A percentile compares a stretch with the other conserved stretches of the same genome.
Conservation (phyloP, 2,329 filamentous ascomycete species). For the Ascomycota sp. region DNA sequence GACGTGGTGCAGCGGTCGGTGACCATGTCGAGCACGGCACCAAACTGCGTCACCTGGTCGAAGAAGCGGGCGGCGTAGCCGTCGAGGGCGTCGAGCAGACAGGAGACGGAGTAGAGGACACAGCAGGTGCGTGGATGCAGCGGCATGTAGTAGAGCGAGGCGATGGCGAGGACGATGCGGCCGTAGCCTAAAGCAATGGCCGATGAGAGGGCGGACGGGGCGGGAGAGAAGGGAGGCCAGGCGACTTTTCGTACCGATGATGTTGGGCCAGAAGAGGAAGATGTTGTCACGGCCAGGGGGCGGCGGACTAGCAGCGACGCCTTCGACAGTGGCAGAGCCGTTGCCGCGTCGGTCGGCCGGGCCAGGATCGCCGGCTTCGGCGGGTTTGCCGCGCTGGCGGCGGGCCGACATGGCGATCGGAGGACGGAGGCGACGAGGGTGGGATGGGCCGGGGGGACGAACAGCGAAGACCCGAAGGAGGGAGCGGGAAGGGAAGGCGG, state of each 20-base stretch:
- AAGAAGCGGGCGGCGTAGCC: constrained; percentile 66
- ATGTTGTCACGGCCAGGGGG: constrained; percentile 44
- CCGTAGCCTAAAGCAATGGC: constrained; percentile 37
- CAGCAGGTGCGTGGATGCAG: constrained; percentile 93
- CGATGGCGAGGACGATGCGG: constrained; percentile 63
- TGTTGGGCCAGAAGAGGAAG: constrained; percentile 63
- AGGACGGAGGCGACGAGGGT: too few species aligned
- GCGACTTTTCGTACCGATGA: constrained; percentile 54
- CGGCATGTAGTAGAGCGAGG: constrained; percentile 97
- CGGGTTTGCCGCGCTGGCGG: constrained; percentile 18
- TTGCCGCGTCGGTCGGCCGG: constrained; percentile 20
- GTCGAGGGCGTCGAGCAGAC: constrained; percentile 85
- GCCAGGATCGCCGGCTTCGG: constrained; percentile 11
- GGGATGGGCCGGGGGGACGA: too few species aligned
- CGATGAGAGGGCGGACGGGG: constrained; percentile 3
- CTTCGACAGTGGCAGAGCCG: constrained; percentile 16
- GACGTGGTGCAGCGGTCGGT: constrained; percentile 94
- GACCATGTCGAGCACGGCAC: constrained; percentile 95
- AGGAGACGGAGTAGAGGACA: constrained; percentile 78
- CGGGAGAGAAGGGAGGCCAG: neutral
- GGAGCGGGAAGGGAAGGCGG: too few species aligned
- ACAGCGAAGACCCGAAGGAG: too few species aligned
- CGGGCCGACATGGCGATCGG: constrained; percentile 15
- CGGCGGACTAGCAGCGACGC: constrained; percentile 12
- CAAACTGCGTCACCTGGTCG: constrained; percentile 86